Base-by-base conservation (phyloP, 805 yeast genomes). In the Ogataea trehaloabstinens region DNA sequence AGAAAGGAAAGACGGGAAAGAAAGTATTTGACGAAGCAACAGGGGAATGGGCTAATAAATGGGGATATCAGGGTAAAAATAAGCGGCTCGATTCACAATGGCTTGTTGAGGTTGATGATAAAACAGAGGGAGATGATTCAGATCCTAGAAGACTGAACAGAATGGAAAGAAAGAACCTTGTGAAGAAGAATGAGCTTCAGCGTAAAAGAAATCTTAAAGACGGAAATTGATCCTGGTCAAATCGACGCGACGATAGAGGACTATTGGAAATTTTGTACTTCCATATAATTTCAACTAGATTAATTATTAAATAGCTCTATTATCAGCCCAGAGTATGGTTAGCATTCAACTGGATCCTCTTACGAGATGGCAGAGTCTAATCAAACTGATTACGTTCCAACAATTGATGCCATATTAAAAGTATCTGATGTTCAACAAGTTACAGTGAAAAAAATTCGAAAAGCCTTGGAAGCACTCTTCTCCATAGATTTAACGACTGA, bases 31-130 rank as follows among this genome's bases (percentile, higher is more conserved):
- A 93, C 63, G 98, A 93, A 63, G 93, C 76, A 22, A 67, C 77
- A 21, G 90, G 91, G 36, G 90, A 89, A 66, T 93, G 99, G 99
- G 96, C 84, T 45, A 91, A 95, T 54, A 91, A 89, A 66, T 93
- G 99, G 99, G 99, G 99, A 44, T 91, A 84, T 70, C 82, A 85
- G 49, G 98, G 98, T 57, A 79, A 80, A 66, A 93, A 93, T 66
- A 91, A 93, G 68, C 78, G 80, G 39, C 58, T 81, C 51, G 98
- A 91, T 55, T 68, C 74, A 56, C 97, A 93, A 65, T 93, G 99
- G 99, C 73, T 88, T 58, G 97, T 91, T 41, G 99, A 93, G 67
- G 85, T 91, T 44, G 86, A 87, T 43, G 95, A 85, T 37, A 74
- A 81, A 51, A 24, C 37, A 10, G 70, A 63, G 24, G 71, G 75